Percentiles rank a stretch among this genome's conserved stretches.
Conservation (phyloP, 257 asterid species). For the Paraleonurus japonicus region DNA sequence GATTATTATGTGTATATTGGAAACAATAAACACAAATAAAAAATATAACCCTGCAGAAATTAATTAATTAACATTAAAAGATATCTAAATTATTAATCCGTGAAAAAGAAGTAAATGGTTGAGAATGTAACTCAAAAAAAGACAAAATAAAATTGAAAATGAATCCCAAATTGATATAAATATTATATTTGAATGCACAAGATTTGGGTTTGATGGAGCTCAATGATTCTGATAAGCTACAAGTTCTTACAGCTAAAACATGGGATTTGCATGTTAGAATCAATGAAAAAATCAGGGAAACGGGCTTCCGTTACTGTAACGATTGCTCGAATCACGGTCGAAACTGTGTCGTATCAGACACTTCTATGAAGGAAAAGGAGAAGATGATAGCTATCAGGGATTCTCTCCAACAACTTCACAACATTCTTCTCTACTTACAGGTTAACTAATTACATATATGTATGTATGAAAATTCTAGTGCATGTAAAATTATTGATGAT, state of each 20-base stretch:
- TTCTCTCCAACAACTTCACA: conserved; percentile 47
- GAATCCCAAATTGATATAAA: not conserved
- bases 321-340: conserved; percentile 46
- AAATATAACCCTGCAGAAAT: no score
- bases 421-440: conserved; percentile 42
- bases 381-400: conserved; percentile 42
- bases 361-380: conserved; percentile 38
- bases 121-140: conserved; percentile 23
- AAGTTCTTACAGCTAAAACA: conserved; percentile 38
- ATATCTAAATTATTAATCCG: no score
- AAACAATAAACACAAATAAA: no score
- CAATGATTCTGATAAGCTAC: conserved; percentile 24
- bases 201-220: conserved; percentile 12
- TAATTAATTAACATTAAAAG: no score
- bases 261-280: conserved; percentile 41
- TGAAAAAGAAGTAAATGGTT: conserved; percentile 38
- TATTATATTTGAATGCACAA: not conserved
- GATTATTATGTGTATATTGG: no score
- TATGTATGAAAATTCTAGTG: no score
- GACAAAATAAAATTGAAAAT: not conserved
- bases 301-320: conserved; percentile 38
- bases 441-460: conserved; percentile 12
- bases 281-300: conserved; percentile 28
- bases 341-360: conserved; percentile 38
- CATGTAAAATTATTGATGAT: no score